Evolutionary conservation across 441 rosid genomes (phyloP), one percentile per base, ranked within the genome.

Genomic region (Jatropha podagrica): DNA sequence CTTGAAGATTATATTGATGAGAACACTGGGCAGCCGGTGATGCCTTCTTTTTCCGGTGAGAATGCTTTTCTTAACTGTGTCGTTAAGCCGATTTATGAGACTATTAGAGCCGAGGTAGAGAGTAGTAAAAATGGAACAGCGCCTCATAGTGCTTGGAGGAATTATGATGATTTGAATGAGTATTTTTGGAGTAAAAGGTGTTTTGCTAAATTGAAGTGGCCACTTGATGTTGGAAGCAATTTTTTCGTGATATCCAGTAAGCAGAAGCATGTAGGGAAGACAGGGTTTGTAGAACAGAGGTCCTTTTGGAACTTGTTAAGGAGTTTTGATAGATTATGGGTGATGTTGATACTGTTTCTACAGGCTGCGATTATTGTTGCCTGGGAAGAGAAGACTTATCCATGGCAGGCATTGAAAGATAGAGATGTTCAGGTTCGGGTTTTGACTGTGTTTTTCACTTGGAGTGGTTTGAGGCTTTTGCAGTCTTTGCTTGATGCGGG

Each of bases 271-370:
- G 92, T 92, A 12, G 95, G 98, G 41, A 94, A 94, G 81, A 94
- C 97, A 0, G 98, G 98, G 37, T 94, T 92, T 62, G 98, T 94
- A 63, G 98, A 94, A 86, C 92, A 90, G 48, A 85, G 98, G 82
- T 91, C 98, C 55, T 94, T 94, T 76, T 92, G 91, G 87, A 91
- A 92, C 52, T 77, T 94, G 64, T 79, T 78, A 69, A 68, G 98
- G 86, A 94, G 95, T 77, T 94, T 94, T 74, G 97, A 94, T 65
- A 77, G 98, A 80, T 72, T 94, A 65, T 94, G 98, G 98, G 89
- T 94, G 78, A 92, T 92, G 96, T 83, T 94, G 82, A 80, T 88
- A 68, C 55, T 94, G 86, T 94, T 88, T 74, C 77, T 94, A 69
- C 98, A 92, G 83, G 90, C 89, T 0, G 97, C 95, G 12, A 81